Evolutionary conservation across 2,329 filamentous ascomycete species (phyloP).

Genomic region (Sclerotinia glacialis): DNA sequence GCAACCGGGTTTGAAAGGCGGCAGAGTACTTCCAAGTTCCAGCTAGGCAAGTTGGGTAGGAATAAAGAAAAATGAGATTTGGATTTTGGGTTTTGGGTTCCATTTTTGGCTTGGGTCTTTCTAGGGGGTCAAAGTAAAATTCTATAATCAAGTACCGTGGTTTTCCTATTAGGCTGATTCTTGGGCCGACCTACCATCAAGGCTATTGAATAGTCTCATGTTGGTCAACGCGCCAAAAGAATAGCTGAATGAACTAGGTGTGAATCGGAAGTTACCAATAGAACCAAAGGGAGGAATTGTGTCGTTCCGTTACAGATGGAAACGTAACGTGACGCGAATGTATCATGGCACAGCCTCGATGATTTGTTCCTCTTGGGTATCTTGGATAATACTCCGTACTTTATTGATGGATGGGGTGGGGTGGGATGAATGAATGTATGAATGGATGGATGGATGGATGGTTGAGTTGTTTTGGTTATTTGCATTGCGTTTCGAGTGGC

Average conservation of each 20-base stretch:
- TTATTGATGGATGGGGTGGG: not conserved
- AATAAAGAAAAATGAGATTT: not conserved
- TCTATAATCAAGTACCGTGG: conserved; percentile 19
- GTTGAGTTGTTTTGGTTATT: too few species aligned
- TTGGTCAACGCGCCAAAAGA: conserved; percentile 25
- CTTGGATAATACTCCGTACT: too few species aligned
- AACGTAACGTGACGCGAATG: conserved; percentile 22
- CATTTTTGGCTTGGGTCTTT: not conserved
- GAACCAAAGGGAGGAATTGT: not conserved
- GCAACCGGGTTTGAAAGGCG: conserved; percentile 1
- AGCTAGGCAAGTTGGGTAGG: not conserved
- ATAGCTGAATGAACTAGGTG: conserved; percentile 23
- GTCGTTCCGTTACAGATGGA: conserved; percentile 4
- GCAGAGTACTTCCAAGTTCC: conserved; percentile 6
- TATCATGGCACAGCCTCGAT: conserved; percentile 24
- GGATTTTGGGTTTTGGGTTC: not conserved
- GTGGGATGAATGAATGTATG: not conserved
- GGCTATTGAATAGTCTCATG: conserved; percentile 22
- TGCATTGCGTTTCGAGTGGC: not conserved
- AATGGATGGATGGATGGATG: not conserved
- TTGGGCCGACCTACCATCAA: conserved; percentile 7
- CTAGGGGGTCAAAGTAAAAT: conserved; percentile 4
- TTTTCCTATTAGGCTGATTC: conserved; percentile 18
- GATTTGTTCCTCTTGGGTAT: conserved; percentile 2
- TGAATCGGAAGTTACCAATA: not conserved